Percentiles rank a stretch among this genome's conserved stretches.
phyloP scores from a whole-genome alignment of 2,329 filamentous ascomycete genomes.

The Pseudogymnoascus sp. region DNA sequence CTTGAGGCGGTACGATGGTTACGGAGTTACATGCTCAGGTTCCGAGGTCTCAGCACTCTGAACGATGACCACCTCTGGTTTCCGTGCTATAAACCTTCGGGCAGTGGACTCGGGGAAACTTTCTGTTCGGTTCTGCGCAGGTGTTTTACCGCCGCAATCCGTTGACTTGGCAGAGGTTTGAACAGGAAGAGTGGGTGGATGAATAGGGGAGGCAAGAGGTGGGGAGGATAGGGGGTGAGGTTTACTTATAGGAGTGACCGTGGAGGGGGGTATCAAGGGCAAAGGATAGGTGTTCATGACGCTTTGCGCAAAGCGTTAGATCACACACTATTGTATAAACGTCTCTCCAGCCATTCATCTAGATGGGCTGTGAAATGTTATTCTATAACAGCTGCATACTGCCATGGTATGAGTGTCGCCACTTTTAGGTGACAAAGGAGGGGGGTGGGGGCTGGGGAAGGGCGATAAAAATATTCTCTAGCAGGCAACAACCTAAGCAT shows the following conservation, averaged over 20 bases:
- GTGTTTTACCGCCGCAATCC: not conserved
- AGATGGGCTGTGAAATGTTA: not conserved
- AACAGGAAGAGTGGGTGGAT: not conserved
- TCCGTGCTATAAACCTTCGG: not conserved
- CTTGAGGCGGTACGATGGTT: not conserved
- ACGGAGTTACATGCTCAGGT: not conserved
- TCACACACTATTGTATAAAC: not conserved
- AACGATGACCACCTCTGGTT: not conserved
- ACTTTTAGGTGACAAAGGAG: not conserved
- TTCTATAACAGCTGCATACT: not conserved
- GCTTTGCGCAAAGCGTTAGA: not conserved
- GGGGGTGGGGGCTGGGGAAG: too few species aligned
- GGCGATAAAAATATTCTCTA: too few species aligned
- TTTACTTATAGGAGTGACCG: not conserved
- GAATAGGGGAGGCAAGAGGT: not conserved
- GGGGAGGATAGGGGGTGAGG: not conserved
- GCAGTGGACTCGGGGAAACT: not conserved
- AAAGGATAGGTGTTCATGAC: not conserved
- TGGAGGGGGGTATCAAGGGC: not conserved
- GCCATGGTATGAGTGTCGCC: not conserved
- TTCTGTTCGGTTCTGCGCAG: not conserved
- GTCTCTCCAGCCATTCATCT: not conserved
- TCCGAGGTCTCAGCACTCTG: not conserved
- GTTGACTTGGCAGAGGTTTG: not conserved
- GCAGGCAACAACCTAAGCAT: not conserved